phyloP scores from a whole-genome alignment of 192 early-diverging fungal genomes.

The Spinellus fusiger region DNA sequence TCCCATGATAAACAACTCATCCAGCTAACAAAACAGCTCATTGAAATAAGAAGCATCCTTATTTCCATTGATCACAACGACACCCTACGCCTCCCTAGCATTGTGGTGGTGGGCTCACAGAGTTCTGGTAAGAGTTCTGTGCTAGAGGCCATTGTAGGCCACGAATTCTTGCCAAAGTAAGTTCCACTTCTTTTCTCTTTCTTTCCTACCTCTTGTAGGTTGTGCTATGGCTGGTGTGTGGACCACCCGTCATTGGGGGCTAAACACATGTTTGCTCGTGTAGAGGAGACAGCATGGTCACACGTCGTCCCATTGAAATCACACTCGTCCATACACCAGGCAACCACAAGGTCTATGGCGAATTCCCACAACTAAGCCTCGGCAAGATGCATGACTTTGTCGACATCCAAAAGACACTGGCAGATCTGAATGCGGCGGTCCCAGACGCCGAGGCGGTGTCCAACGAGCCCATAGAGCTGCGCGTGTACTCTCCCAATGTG shows the following conservation, averaged over 20 bases:
- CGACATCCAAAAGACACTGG: conserved; percentile 88
- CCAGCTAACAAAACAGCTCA: conserved; percentile 84
- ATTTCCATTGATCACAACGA: conserved; percentile 74
- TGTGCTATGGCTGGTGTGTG: too few species aligned
- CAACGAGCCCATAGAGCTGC: conserved; percentile 71
- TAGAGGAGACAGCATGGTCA: conserved; percentile 74
- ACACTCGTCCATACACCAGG: conserved; percentile 76
- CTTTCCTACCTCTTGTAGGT: too few species aligned
- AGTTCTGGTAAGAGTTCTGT: conserved; percentile 81
- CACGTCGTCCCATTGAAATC: conserved; percentile 74
- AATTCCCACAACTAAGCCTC: conserved; percentile 74
- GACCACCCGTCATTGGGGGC: too few species aligned
- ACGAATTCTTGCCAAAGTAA: conserved; percentile 76
- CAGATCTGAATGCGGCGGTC: conserved; percentile 90
- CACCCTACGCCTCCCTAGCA: conserved; percentile 81
- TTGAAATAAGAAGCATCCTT: conserved; percentile 89
- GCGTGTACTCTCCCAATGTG: conserved; percentile 76
- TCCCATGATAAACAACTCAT: conserved; percentile 73
- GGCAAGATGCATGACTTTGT: conserved; percentile 89
- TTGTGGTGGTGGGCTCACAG: conserved; percentile 79
- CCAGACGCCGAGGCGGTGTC: conserved; percentile 83
- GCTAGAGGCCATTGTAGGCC: conserved; percentile 78
- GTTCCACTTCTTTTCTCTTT: too few species aligned
- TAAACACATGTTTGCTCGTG: too few species aligned
- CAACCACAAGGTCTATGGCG: conserved; percentile 67